Conservation (phyloP, 140 eudicot genomes). For the Eryngium alpinum region DNA sequence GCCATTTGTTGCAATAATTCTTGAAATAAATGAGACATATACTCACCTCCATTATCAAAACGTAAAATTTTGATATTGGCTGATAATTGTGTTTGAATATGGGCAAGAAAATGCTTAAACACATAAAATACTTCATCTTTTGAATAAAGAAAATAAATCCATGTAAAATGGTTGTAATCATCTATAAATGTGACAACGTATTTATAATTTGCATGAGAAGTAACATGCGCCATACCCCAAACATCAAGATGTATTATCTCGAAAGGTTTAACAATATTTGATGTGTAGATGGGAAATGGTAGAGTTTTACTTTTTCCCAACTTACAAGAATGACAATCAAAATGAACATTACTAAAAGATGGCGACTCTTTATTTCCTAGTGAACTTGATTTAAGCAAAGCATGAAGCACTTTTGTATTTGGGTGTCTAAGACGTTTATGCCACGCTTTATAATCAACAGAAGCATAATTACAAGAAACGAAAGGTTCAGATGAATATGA, state of each 20-base stretch:
- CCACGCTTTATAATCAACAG: not conserved
- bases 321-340: constrained; percentile 12
- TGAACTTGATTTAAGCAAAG: not conserved
- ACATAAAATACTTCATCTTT: not conserved
- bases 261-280: not conserved
- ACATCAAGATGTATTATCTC: constrained; percentile 13
- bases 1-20: not conserved
- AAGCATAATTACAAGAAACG: not conserved
- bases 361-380: not conserved
- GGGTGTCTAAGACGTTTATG: constrained; percentile 16
- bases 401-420: constrained; percentile 6
- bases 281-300: not conserved
- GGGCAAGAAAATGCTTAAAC: not conserved
- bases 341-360: not conserved
- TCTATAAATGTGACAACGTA: constrained; percentile 18
- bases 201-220: not conserved
- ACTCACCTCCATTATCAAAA: constrained; percentile 9
- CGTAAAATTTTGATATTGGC: not conserved
- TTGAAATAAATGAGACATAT: constrained; percentile 10
- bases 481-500: not conserved
- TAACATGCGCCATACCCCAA: constrained; percentile 11
- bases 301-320: constrained; percentile 15
- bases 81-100: not conserved
- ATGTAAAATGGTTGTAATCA: not conserved
- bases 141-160: constrained; percentile 7